Conservation (phyloP, 139 green algal species). For the Closterium sp. region DNA sequence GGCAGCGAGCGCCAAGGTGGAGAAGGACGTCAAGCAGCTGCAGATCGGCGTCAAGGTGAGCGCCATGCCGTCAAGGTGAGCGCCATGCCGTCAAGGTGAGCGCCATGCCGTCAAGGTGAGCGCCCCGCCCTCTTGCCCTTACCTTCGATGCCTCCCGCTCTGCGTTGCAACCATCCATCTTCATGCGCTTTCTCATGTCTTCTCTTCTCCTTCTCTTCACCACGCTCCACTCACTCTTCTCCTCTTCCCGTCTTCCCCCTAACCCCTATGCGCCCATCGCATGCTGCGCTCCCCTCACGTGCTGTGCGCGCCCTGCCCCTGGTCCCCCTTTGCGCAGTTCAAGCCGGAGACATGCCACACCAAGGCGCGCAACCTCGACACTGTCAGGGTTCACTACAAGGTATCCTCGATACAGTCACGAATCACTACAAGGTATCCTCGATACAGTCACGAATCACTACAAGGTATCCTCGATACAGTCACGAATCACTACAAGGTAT, state of each 20-base stretch:
- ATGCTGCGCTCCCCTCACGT: neutral
- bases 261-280: neutral
- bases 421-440: too few species aligned
- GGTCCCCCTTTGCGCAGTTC: neutral
- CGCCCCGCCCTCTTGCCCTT: neutral
- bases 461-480: too few species aligned
- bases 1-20: slow-evolving; percentile 1
- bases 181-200: too few species aligned
- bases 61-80: neutral
- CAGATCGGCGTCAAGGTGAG: slow-evolving; percentile 20
- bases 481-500: too few species aligned
- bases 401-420: neutral
- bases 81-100: neutral
- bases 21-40: slow-evolving; percentile 24
- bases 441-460: too few species aligned
- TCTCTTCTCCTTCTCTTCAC: too few species aligned
- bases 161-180: neutral
- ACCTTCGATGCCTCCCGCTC: neutral
- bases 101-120: too few species aligned
- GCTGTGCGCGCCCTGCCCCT: too few species aligned
- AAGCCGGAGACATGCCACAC: neutral
- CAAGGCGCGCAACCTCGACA: neutral
- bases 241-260: neutral
- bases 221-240: too few species aligned
- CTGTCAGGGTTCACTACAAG: slow-evolving; percentile 2